Base-by-base conservation (phyloP, 805 yeast species). In the Wickerhamiella qilinensis region DNA sequence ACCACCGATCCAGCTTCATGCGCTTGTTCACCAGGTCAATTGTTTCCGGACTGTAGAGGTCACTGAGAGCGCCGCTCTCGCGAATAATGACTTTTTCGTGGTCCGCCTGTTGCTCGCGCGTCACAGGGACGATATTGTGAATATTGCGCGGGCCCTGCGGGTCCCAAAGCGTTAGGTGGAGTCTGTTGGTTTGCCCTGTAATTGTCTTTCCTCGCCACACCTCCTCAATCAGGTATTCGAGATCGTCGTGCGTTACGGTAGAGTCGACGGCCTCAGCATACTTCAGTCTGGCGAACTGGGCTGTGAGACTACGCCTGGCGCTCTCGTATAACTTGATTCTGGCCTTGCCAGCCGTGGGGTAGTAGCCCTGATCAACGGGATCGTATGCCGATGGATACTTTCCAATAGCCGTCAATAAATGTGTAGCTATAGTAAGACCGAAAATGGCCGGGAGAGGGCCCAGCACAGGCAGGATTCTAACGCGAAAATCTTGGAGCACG, bases 361-460 rank as follows among this genome's bases (percentile, higher is more conserved):
- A 91, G n/a, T n/a, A n/a, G 45, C 88, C 95, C 38, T 78, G 73
- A 30, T 48, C 56, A 8, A 57, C 49, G 4, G 65, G 63, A 25
- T 58, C 63, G 33, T 52, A 54, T 2, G 56, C 58, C 15, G 46
- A 42, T 19, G 93, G 91, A 55, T 91, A 91, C 1, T 91, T 95
- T 1, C 94, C 75, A 7, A 84, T 74, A 3, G 69, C 60, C 2
- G 93, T 80, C 27, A 91, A 59, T 18, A 91, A 63, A 60, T 82
- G 77, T 1, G 95, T 79, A 2, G 94, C 93, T 40, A 88, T 70
- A 0, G 94, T 73, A 35, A 91, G 67, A 1, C 97, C 99, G 62
- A 91, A 91, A 59, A 88, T 78, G 8, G 91, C 96, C 1, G 99
- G 99, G 78, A 91, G 75, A 0, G 98, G 83, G 3, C 98, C 97